These are phyloP conservation scores for Dendrobium nobile DNA, from an alignment of 106 monocot species.

Conservation along the genomic window DNA sequence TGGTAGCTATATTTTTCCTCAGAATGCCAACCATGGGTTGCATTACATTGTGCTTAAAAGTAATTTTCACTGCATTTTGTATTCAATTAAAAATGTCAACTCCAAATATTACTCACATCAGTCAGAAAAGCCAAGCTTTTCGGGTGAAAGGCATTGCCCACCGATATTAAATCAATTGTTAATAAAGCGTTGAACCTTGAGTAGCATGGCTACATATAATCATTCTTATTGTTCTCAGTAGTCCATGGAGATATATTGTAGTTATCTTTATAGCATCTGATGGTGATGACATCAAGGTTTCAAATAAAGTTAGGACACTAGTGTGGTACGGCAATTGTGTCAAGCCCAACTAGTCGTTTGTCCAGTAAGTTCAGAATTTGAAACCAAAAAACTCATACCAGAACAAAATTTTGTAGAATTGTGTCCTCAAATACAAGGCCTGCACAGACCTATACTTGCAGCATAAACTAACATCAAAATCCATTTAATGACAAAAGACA, in stretches of 20 bases:
- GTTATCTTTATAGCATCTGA: background rate
- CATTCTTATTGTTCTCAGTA: background rate
- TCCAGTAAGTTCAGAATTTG: too few relatives aligned
- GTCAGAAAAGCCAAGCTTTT: background rate
- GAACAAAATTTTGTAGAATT: too few relatives aligned
- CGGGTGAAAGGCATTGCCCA: background rate
- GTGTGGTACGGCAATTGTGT: background rate
- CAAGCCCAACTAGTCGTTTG: background rate
- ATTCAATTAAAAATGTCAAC: background rate
- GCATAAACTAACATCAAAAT: background rate
- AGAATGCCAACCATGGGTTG: background rate
- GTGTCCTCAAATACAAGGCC: background rate
- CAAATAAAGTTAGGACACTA: background rate
- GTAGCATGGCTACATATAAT: background rate
- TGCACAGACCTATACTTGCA: background rate
- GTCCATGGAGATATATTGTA: background rate
- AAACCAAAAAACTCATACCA: too few relatives aligned
- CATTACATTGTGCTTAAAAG: background rate
- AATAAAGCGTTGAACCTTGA: background rate
- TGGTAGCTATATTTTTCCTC: background rate
- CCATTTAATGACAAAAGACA: background rate
- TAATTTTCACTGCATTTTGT: background rate
- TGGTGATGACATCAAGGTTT: background rate
- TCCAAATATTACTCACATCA: background rate
- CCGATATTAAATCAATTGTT: background rate